Conservation (phyloP, 495 filamentous ascomycete species). For the Podospora anserina region DNA sequence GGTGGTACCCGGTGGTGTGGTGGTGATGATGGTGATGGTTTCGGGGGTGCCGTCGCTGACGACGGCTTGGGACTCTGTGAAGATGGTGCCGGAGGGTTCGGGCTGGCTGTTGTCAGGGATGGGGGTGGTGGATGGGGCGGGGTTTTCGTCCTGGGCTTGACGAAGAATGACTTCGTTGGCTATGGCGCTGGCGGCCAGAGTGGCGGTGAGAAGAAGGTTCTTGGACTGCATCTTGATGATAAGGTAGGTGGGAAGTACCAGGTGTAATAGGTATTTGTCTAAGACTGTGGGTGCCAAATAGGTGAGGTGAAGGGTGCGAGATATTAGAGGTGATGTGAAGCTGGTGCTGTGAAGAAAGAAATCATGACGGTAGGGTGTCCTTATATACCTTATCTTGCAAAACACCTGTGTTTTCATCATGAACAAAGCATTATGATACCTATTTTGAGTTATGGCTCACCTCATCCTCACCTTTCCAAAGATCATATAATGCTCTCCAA, state of each 20-base stretch:
- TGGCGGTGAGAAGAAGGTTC: background rate
- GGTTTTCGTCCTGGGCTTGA: background rate
- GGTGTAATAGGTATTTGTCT: background rate
- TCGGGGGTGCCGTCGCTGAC: background rate
- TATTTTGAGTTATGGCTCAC: background rate
- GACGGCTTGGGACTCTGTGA: background rate
- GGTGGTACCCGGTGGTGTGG: background rate
- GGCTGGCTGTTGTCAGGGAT: background rate
- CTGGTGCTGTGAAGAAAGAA: too few relatives aligned
- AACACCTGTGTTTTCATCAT: background rate
- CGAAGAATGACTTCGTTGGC: background rate
- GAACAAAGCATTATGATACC: background rate
- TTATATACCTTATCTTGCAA: background rate
- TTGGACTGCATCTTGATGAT: background rate
- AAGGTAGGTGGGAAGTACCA: background rate
- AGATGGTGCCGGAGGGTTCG: background rate
- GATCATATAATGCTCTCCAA: background rate
- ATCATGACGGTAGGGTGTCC: too few relatives aligned
- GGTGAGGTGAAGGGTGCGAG: too few relatives aligned
- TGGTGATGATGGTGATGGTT: background rate
- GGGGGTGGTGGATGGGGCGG: background rate
- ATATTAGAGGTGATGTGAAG: too few relatives aligned
- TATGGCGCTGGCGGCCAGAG: background rate
- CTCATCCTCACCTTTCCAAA: background rate
- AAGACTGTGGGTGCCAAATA: too few relatives aligned